Conservation (phyloP, 2,329 filamentous ascomycete genomes). For the Ophiocordyceps robertsii region DNA sequence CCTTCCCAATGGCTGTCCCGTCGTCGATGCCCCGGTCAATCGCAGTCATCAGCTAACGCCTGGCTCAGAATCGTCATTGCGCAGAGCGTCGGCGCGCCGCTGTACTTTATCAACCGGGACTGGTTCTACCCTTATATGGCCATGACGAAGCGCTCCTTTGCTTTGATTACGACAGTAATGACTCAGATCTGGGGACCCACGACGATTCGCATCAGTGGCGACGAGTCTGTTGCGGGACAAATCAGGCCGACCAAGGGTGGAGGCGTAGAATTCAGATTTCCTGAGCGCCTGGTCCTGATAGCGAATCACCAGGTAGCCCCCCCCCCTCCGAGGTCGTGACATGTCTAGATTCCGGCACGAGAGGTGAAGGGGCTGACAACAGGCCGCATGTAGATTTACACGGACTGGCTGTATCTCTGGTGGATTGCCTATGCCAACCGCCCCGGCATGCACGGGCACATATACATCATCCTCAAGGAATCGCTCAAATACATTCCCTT, state of each 20-base stretch:
- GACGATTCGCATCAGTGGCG: constrained; percentile 68
- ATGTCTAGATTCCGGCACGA: background rate
- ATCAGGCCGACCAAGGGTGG: constrained; percentile 58
- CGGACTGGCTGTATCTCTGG: constrained; percentile 87
- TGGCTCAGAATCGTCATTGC: constrained; percentile 47
- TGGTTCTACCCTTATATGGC: constrained; percentile 81
- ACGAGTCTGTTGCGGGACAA: constrained; percentile 65
- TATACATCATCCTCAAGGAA: constrained; percentile 86
- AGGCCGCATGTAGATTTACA: constrained; percentile 49
- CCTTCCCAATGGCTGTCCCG: background rate
- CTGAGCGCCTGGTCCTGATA: constrained; percentile 69
- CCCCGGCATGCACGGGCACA: constrained; percentile 67
- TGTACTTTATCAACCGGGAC: constrained; percentile 64
- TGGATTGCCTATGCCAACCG: constrained; percentile 76
- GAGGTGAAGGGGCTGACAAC: background rate
- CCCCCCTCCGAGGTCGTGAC: too few species aligned
- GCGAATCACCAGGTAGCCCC: constrained; percentile 66
- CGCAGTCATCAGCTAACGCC: constrained; percentile 3
- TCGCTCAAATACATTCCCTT: constrained; percentile 71
- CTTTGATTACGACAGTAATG: constrained; percentile 62
- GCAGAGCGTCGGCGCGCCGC: constrained; percentile 61
- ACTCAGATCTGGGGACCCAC: constrained; percentile 85
- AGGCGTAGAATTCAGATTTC: constrained; percentile 64
- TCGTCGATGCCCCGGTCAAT: too few species aligned
- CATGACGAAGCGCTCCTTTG: constrained; percentile 74